Evolutionary conservation across 768 basidiomycete genomes (phyloP).

Genomic region (Kwoniella sp.): DNA sequence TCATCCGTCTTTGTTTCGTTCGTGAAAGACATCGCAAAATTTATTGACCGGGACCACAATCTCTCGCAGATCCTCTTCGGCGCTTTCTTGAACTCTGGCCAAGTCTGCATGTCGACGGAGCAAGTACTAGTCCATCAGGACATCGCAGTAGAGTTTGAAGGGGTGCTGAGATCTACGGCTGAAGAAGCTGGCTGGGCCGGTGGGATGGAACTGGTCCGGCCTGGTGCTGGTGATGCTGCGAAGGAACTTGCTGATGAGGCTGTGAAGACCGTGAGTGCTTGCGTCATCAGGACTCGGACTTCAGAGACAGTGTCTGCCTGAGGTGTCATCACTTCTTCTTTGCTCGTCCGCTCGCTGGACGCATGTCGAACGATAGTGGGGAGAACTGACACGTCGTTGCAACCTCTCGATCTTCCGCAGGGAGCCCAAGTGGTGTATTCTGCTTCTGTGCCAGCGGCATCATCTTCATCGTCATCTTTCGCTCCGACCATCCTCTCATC

Average conservation of each 20-base stretch:
- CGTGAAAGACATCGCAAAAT: not conserved
- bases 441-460: constrained; percentile 8
- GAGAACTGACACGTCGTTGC: constrained; percentile 4
- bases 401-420: too few relatives aligned
- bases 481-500: constrained; percentile 29
- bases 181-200: constrained; percentile 16
- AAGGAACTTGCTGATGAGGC: constrained; percentile 30
- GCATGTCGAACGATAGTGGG: not conserved
- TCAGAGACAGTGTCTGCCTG: not conserved
- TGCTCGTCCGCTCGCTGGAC: too few relatives aligned
- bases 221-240: constrained; percentile 18
- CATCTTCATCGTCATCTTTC: constrained; percentile 11
- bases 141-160: constrained; percentile 34
- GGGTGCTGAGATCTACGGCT: constrained; percentile 27
- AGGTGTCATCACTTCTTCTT: too few relatives aligned
- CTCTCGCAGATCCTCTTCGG: constrained; percentile 49
- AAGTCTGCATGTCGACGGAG: constrained; percentile 56
- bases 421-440: constrained; percentile 27
- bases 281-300: not conserved
- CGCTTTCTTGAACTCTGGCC: constrained; percentile 52
- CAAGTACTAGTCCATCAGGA: constrained; percentile 48
- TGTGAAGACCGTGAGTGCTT: constrained; percentile 24
- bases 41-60: too few relatives aligned
- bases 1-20: too few relatives aligned
- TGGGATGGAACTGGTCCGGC: constrained; percentile 33